phyloP scores from a whole-genome alignment of 108 stramenopile species.

The Stephanodiscus minutulus region DNA sequence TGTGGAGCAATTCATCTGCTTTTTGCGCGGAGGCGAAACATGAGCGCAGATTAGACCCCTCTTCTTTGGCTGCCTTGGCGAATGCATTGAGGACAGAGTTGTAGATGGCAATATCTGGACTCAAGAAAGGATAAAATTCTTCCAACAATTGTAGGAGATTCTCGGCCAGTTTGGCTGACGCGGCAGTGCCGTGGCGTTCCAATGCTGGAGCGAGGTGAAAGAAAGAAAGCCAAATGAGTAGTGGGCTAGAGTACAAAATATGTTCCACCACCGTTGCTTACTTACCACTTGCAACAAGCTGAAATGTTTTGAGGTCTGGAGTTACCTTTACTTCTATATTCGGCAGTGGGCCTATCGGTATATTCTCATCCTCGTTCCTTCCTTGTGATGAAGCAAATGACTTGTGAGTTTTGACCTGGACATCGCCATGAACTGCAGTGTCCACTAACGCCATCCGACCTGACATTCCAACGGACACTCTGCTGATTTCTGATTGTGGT shows the following conservation, averaged over 20 bases:
- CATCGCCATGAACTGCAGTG: slow-evolving; percentile 14
- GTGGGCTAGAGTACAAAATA: not conserved
- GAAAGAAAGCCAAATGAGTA: not conserved
- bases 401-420: not conserved
- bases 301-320: slow-evolving; percentile 43
- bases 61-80: slow-evolving; percentile 38
- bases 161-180: slow-evolving; percentile 28
- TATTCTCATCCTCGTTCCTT: slow-evolving; percentile 9
- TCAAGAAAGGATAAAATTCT: slow-evolving; percentile 24
- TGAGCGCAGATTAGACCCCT: slow-evolving; percentile 3
- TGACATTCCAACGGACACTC: no score
- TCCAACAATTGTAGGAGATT: slow-evolving; percentile 30
- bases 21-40: slow-evolving; percentile 36
- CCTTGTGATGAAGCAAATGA: not conserved
- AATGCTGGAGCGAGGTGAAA: slow-evolving; percentile 15
- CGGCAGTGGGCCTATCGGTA: slow-evolving; percentile 37
- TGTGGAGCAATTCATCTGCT: slow-evolving; percentile 40
- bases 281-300: slow-evolving; percentile 26
- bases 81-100: slow-evolving; percentile 58
- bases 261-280: not conserved
- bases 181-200: slow-evolving; percentile 26
- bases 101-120: slow-evolving; percentile 51
- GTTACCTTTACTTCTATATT: slow-evolving; percentile 27
- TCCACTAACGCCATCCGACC: slow-evolving; percentile 30
- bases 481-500: slow-evolving; percentile 12